Percentiles rank a stretch among this genome's conserved stretches.
Evolutionary conservation across 163 green algal species (phyloP).

Genomic region (Chlamydomonas reinhardtii): DNA sequence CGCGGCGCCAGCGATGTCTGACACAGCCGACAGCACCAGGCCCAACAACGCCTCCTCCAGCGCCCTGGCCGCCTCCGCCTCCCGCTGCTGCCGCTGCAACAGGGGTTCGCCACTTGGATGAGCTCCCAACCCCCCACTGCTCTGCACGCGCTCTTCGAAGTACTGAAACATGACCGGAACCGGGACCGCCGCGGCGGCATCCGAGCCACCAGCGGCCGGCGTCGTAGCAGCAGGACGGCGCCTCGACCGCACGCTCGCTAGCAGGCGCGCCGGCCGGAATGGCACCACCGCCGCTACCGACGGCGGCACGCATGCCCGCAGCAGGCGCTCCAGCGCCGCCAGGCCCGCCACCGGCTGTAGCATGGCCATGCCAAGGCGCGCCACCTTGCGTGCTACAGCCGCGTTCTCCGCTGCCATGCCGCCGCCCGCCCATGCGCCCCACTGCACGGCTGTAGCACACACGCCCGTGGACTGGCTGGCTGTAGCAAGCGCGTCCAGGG

Average conservation of each 20-base stretch:
- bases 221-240: background rate
- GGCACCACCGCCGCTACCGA: slow-evolving; percentile 66
- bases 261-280: slow-evolving; percentile 68
- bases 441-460: slow-evolving; percentile 76
- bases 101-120: background rate
- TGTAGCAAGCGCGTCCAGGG: slow-evolving; percentile 75
- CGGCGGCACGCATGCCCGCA: background rate
- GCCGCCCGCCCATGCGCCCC: slow-evolving; percentile 85
- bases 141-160: background rate
- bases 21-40: slow-evolving; percentile 22
- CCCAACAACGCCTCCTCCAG: background rate
- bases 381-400: slow-evolving; percentile 75
- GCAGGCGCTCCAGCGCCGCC: slow-evolving; percentile 67
- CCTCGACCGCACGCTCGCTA: slow-evolving; percentile 5
- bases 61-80: background rate
- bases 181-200: too few relatives aligned
- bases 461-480: slow-evolving; percentile 29
- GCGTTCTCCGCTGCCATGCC: slow-evolving; percentile 85
- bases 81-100: background rate
- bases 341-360: slow-evolving; percentile 72
- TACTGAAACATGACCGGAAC: slow-evolving; percentile 34
- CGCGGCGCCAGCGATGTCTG: slow-evolving; percentile 25
- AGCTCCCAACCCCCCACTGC: too few relatives aligned
- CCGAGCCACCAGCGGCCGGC: too few relatives aligned
- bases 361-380: slow-evolving; percentile 85